Evolutionary conservation across 2,329 filamentous ascomycete genomes (phyloP).

Genomic region (Cercospora sesami): DNA sequence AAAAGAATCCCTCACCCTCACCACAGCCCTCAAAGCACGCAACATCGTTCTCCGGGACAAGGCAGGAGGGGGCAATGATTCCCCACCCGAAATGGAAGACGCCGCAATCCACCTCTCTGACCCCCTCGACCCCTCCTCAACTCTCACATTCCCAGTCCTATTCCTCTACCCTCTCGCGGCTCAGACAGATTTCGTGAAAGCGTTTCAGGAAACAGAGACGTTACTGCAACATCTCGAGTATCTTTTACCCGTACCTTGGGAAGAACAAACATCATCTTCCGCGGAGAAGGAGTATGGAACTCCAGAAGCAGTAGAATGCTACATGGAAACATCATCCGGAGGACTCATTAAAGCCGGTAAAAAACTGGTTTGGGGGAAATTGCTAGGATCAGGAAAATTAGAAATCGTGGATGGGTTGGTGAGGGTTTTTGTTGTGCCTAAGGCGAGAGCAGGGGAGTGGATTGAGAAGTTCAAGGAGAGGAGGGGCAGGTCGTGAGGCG

Average conservation of each 20-base stretch:
- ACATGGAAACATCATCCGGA: conserved; percentile 77
- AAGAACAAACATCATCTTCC: conserved; percentile 42
- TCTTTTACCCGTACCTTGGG: conserved; percentile 84
- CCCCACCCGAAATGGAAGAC: conserved; percentile 83
- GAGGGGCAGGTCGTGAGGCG: conserved; percentile 40
- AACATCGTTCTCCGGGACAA: conserved; percentile 59
- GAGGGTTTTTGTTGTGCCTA: conserved; percentile 78
- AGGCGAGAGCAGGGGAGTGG: conserved; percentile 68
- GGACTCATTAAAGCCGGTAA: conserved; percentile 88
- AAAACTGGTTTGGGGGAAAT: conserved; percentile 74
- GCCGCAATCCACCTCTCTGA: conserved; percentile 70
- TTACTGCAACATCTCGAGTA: conserved; percentile 78
- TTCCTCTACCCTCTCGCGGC: conserved; percentile 80
- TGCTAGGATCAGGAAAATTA: conserved; percentile 72
- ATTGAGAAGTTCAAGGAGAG: conserved; percentile 80
- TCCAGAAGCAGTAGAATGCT: conserved; percentile 70
- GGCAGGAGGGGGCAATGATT: neutral
- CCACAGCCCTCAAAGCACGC: conserved; percentile 62
- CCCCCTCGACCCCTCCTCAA: conserved; percentile 69
- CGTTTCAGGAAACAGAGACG: conserved; percentile 73
- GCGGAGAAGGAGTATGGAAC: neutral
- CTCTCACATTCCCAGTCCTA: conserved; percentile 73
- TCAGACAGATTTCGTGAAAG: conserved; percentile 89
- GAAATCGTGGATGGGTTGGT: conserved; percentile 87
- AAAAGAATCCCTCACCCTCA: conserved; percentile 57